Percentiles rank a stretch among this genome's conserved stretches.
Conservation (phyloP, 306 rosid species). For the Rosa multiflora region DNA sequence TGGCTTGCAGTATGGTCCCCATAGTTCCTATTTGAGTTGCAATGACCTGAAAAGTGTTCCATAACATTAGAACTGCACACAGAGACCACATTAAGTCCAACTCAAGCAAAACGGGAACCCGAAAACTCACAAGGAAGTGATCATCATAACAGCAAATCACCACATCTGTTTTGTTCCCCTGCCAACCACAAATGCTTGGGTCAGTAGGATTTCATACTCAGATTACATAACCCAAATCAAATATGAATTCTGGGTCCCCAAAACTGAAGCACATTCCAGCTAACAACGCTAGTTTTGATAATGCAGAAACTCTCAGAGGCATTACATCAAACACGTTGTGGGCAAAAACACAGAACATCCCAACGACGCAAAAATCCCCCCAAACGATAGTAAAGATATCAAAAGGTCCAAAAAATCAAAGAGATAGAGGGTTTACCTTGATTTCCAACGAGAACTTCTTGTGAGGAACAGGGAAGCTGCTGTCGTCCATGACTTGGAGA, state of each 20-base stretch:
- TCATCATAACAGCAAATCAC: slow-evolving; percentile 70
- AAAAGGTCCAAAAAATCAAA: no score
- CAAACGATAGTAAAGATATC: background rate
- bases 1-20: slow-evolving; percentile 89
- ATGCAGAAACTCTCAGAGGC: slow-evolving; percentile 7
- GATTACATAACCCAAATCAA: background rate
- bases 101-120: slow-evolving; percentile 2
- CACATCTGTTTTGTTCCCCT: slow-evolving; percentile 84
- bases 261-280: background rate
- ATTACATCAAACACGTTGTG: slow-evolving; percentile 29
- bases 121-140: slow-evolving; percentile 67
- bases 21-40: slow-evolving; percentile 87
- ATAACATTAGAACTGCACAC: slow-evolving; percentile 8
- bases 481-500: slow-evolving; percentile 24
- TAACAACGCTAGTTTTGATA: background rate
- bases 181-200: slow-evolving; percentile 12
- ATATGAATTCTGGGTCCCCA: background rate
- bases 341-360: slow-evolving; percentile 4
- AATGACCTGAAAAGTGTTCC: slow-evolving; percentile 48
- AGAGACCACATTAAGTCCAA: background rate
- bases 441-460: slow-evolving; percentile 48
- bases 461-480: slow-evolving; percentile 55
- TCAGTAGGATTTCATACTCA: background rate
- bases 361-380: background rate
- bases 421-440: slow-evolving; percentile 36